phyloP scores from a whole-genome alignment of 1,284 basidiomycete genomes.

The Moesziomyces globuligerus region DNA sequence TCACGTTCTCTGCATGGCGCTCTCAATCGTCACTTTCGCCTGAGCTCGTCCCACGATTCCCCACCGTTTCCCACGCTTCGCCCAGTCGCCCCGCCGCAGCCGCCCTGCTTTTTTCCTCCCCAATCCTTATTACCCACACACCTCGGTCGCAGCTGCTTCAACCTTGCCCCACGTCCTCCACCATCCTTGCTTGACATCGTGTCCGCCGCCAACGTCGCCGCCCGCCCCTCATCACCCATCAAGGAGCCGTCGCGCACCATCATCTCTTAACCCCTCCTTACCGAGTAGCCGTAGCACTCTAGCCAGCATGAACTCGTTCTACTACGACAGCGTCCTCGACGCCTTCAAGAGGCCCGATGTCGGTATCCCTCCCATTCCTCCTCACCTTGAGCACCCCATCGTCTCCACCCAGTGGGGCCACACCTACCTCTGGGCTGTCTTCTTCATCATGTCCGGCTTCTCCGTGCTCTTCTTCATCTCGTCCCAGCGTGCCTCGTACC shows the following conservation, averaged over 20 bases:
- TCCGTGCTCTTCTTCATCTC: conserved; percentile 51
- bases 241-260: background rate
- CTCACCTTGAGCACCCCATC: conserved; percentile 49
- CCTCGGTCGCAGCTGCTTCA: background rate
- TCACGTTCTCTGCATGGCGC: too few relatives aligned
- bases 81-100: background rate
- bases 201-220: background rate
- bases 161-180: conserved; percentile 2
- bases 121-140: background rate
- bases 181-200: background rate
- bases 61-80: background rate
- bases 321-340: conserved; percentile 51
- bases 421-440: conserved; percentile 56
- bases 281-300: background rate
- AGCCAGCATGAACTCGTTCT: conserved; percentile 47
- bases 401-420: conserved; percentile 47
- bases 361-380: conserved; percentile 51
- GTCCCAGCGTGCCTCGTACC: conserved; percentile 55
- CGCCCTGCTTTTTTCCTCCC: too few relatives aligned
- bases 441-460: conserved; percentile 54
- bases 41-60: background rate
- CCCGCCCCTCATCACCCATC: background rate
- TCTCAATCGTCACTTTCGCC: too few relatives aligned
- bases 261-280: background rate
- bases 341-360: conserved; percentile 50